phyloP scores from a whole-genome alignment of 768 basidiomycete genomes.

The Gelatoporia subvermispora region DNA sequence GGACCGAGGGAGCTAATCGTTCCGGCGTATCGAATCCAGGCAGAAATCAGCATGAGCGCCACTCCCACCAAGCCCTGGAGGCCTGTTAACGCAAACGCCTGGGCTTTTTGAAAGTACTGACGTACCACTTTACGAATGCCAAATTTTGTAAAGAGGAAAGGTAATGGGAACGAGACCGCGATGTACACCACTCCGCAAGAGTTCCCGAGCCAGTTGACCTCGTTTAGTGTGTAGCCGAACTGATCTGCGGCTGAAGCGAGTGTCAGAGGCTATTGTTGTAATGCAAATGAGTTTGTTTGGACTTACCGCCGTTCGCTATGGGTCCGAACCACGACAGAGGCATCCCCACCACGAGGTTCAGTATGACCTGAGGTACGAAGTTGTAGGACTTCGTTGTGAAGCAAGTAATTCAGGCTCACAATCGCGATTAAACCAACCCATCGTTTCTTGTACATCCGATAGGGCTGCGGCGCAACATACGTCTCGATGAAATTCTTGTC shows the following conservation, averaged over 20 bases:
- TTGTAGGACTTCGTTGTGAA: not conserved
- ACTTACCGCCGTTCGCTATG: conserved; percentile 62
- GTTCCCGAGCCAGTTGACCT: conserved; percentile 82
- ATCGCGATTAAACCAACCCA: conserved; percentile 63
- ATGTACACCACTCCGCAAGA: conserved; percentile 58
- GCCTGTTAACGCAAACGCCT: not conserved
- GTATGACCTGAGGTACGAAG: conserved; percentile 40
- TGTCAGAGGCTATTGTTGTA: not conserved
- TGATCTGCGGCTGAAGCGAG: conserved; percentile 47
- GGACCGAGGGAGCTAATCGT: conserved; percentile 51
- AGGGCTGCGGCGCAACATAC: conserved; percentile 19
- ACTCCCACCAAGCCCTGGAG: conserved; percentile 61
- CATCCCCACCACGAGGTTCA: conserved; percentile 63
- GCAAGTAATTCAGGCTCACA: conserved; percentile 30
- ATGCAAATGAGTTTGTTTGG: not conserved
- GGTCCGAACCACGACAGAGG: conserved; percentile 83
- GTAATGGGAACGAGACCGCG: conserved; percentile 55
- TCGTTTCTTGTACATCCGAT: conserved; percentile 65
- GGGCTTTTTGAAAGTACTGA: not conserved
- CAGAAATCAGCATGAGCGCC: conserved; percentile 48
- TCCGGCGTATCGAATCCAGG: conserved; percentile 77
- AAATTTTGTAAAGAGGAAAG: conserved; percentile 50
- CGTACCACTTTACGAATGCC: conserved; percentile 63
- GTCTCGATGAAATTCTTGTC: too few relatives aligned
- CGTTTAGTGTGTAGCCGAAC: conserved; percentile 62